phyloP scores from a whole-genome alignment of 2,329 filamentous ascomycete genomes.

The Xylaria multiplex region DNA sequence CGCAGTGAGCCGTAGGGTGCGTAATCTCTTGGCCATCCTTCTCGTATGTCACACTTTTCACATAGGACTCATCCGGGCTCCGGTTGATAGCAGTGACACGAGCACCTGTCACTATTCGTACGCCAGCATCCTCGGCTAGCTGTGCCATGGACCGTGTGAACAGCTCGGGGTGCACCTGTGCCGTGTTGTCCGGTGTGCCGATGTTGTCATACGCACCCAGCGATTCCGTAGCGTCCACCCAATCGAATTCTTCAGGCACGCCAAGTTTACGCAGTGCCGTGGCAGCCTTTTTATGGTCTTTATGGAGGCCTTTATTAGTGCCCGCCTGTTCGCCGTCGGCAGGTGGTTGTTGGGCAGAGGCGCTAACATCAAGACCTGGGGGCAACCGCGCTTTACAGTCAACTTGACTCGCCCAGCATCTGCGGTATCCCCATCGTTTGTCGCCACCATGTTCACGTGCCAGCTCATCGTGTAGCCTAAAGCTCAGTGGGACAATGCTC shows the following conservation, averaged over 20 bases:
- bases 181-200: slow-evolving; percentile 68
- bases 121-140: slow-evolving; percentile 71
- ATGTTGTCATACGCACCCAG: slow-evolving; percentile 54
- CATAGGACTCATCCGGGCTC: slow-evolving; percentile 35
- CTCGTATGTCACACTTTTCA: slow-evolving; percentile 48
- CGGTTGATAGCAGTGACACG: slow-evolving; percentile 45
- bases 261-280: slow-evolving; percentile 44
- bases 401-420: slow-evolving; percentile 49
- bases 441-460: slow-evolving; percentile 74
- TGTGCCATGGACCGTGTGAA: slow-evolving; percentile 79
- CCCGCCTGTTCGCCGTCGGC: slow-evolving; percentile 19
- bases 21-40: slow-evolving; percentile 43
- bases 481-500: slow-evolving; percentile 76
- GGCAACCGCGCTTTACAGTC: slow-evolving; percentile 48
- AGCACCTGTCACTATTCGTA: slow-evolving; percentile 58
- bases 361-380: slow-evolving; percentile 33
- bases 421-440: slow-evolving; percentile 76
- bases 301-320: slow-evolving; percentile 44
- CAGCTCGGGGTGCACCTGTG: slow-evolving; percentile 80
- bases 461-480: slow-evolving; percentile 74
- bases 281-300: slow-evolving; percentile 46
- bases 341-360: background rate
- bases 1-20: slow-evolving; percentile 45
- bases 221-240: slow-evolving; percentile 66
- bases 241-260: slow-evolving; percentile 71